A percentile compares a stretch with the other conserved stretches of the same genome.
phyloP scores from a whole-genome alignment of 108 stramenopile genomes.

The Cyclotella atomus region DNA sequence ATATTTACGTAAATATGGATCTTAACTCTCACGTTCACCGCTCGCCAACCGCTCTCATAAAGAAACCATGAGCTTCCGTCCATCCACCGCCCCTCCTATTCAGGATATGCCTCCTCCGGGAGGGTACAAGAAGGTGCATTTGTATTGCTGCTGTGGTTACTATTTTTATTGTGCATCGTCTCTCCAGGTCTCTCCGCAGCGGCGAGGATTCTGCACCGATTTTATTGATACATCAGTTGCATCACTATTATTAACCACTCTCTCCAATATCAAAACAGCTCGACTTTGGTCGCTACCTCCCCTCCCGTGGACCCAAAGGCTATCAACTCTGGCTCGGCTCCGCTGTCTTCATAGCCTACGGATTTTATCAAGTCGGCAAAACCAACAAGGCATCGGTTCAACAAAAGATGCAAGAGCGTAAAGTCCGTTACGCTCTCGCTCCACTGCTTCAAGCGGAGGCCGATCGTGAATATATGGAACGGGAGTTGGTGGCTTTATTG shows the following conservation, averaged over 20 bases:
- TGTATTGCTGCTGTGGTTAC: not conserved
- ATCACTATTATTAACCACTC: not conserved
- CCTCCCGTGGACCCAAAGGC: constrained; percentile 82
- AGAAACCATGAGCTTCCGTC: constrained; percentile 68
- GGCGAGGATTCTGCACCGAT: no score
- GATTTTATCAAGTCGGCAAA: constrained; percentile 75
- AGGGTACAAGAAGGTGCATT: constrained; percentile 71
- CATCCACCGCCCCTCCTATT: constrained; percentile 67
- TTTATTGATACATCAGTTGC: no score
- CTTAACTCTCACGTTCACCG: no score
- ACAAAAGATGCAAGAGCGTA: constrained; percentile 77
- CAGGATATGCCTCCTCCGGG: constrained; percentile 78
- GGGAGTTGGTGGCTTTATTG: constrained; percentile 63
- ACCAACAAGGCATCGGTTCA: constrained; percentile 66
- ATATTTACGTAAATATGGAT: no score
- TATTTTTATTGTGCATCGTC: not conserved
- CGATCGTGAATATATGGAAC: constrained; percentile 74
- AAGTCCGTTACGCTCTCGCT: constrained; percentile 73
- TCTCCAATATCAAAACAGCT: constrained; percentile 24
- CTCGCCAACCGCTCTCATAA: not conserved
- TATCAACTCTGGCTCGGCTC: constrained; percentile 80
- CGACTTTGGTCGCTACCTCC: constrained; percentile 53
- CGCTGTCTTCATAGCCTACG: constrained; percentile 64
- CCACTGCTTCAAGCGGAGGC: constrained; percentile 86
- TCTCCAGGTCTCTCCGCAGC: no score